phyloP scores from a whole-genome alignment of 2,329 filamentous ascomycete species.

The Fusarium fracticaudum region DNA sequence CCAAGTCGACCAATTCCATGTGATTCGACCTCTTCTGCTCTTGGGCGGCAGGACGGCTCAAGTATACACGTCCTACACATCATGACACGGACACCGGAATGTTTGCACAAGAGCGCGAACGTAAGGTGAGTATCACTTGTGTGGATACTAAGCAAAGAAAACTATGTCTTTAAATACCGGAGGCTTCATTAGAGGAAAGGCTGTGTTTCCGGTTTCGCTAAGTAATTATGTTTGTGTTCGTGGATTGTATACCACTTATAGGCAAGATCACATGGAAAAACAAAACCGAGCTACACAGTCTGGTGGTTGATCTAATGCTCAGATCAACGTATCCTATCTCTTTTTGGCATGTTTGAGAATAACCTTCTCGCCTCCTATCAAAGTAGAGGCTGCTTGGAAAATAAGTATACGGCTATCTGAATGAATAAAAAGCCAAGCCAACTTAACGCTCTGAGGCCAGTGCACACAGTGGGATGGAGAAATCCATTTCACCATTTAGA shows the following conservation, averaged over 20 bases:
- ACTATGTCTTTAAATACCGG: not conserved
- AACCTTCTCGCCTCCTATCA: not conserved
- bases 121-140: not conserved
- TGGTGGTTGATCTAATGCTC: constrained; percentile 1
- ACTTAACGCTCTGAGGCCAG: constrained; percentile 26
- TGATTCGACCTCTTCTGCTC: not conserved
- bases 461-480: constrained; percentile 12
- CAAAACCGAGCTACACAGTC: not conserved
- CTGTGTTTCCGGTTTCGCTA: not conserved
- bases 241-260: not conserved
- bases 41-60: not conserved
- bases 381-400: constrained; percentile 4
- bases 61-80: not conserved
- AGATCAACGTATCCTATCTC: constrained; percentile 14
- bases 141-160: not conserved
- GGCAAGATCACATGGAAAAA: not conserved
- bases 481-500: constrained; percentile 2
- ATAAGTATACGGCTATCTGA: not conserved
- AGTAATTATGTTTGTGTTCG: not conserved
- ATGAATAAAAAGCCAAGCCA: constrained; percentile 13
- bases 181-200: not conserved
- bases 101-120: constrained; percentile 15
- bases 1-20: not conserved
- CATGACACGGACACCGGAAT: not conserved
- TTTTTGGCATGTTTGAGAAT: constrained; percentile 12